Base-by-base conservation (phyloP, 1,284 basidiomycete species). In the Vanrija pseudolonga region DNA sequence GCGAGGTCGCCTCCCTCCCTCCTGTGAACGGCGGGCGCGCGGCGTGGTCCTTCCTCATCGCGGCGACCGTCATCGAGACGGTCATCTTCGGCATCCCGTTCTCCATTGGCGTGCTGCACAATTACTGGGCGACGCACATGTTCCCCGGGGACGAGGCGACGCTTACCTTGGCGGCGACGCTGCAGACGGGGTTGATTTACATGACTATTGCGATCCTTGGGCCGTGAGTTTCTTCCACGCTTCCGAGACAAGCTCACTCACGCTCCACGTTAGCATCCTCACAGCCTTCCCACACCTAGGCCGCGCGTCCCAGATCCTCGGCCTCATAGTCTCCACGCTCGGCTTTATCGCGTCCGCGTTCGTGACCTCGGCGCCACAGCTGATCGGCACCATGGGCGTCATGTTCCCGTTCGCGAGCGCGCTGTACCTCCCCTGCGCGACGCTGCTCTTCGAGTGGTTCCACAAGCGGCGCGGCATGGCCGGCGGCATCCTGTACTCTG, bases 381-480 rank as follows among this genome's bases (percentile, higher is more conserved):
- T 77, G 3, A 47, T 77, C 36, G 38, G 73, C 11, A 71, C 70
- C 2, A 60, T 74, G 8, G 74, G 76, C 9, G 23, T 63, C 23
- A 53, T 75, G 39, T 77, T 74, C 44, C 72, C 74, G 3, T 60
- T 73, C 18, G 61, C 66, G 5, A 66, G 66, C 36, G 72, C 69
- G 0, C 55, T 64, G 11, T 77, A 75, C 57, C 58, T 77, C 22
- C 74, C 76, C 1, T 70, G 71, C 44, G 72, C 71, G 0, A 72
- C 69, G 6, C 53, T 74, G 20, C 49, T 76, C 15, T 75, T 73
- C 59, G 69, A 74, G 43, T 76, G 74, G 74, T 77, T 74, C 59
- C 57, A 64, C 37, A 56, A 54, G 11, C 54, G 60, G n/a, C 64
- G 74, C 44, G 76, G 76, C 3, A 55, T 76, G 0, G 76, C 75